Evolutionary conservation across 352 stramenopile genomes (phyloP), one percentile per base, ranked within the genome.

Genomic region (Globisporangium spiculum): DNA sequence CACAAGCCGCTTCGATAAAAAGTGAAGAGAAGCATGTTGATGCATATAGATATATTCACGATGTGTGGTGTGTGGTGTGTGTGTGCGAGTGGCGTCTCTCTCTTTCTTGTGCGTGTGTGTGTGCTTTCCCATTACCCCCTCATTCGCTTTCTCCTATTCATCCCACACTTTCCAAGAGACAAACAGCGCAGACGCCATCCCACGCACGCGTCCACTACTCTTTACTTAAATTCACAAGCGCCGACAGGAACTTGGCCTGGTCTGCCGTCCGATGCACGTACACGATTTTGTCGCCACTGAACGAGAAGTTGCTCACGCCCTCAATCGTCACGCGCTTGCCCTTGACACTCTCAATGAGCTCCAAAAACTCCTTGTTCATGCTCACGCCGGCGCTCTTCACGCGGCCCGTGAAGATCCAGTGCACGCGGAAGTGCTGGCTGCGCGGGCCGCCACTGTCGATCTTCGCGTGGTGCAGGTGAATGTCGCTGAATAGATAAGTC

Each of bases 291-390:
- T 95, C 84, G 22, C 84, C 83, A 59, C 82, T 92, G 66, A 95
- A 95, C 6, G 86, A 94, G 41, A 92, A 95, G 76, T 93, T 95
- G 83, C 86, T 94, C 18, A 95, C 88, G 30, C 88, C 88, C 60
- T 95, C 88, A 61, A 95, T 94, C 56, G 80, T 89, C 34, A 95
- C 84, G 44, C 80, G 83, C 54, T 80, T 83, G 58, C 84, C 84
- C 71, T 90, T 88, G 53, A 95, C 88, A 52, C 86, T 93, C 69
- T 91, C 80, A 54, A 95, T 94, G 24, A 95, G 77, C 58, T 95
- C 86, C 12, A 93, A 68, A 55, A 95, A 95, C 72, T 95, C 88
- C 70, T 93, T 93, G 78, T 93, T 94, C 84, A 93, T 92, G 71
- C 86, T 93, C 61, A 91, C 82, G 52, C 86, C 88, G 12, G 84